Conservation (phyloP, 2,329 filamentous ascomycete genomes). For the Eutypa lata region DNA sequence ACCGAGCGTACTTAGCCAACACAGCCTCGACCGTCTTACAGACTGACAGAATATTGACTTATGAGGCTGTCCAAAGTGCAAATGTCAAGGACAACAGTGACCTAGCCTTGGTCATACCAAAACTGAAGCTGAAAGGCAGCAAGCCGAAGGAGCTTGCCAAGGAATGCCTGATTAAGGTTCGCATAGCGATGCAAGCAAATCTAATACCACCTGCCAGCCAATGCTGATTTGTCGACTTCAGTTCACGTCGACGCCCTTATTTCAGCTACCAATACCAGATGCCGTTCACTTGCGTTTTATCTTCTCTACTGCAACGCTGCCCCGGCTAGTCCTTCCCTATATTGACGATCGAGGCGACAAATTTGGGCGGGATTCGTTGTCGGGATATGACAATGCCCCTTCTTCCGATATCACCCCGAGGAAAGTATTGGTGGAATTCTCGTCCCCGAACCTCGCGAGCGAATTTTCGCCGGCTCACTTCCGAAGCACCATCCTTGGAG, state of each 20-base stretch:
- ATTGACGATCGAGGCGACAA: slow-evolving; percentile 53
- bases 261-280: slow-evolving; percentile 51
- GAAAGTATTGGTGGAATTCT: slow-evolving; percentile 66
- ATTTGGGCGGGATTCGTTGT: slow-evolving; percentile 58
- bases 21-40: slow-evolving; percentile 14
- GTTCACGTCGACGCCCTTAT: slow-evolving; percentile 56
- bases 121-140: slow-evolving; percentile 21
- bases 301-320: slow-evolving; percentile 57
- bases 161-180: slow-evolving; percentile 16
- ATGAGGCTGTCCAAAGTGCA: slow-evolving; percentile 28
- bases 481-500: slow-evolving; percentile 67
- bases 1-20: slow-evolving; percentile 24
- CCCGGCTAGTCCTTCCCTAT: slow-evolving; percentile 54
- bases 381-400: slow-evolving; percentile 16
- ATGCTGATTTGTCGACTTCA: slow-evolving; percentile 18
- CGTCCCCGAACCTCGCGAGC: slow-evolving; percentile 70
- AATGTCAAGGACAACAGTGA: slow-evolving; percentile 26
- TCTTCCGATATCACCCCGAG: slow-evolving; percentile 23
- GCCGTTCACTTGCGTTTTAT: slow-evolving; percentile 64
- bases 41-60: slow-evolving; percentile 20
- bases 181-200: neutral
- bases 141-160: slow-evolving; percentile 13
- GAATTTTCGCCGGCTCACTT: slow-evolving; percentile 70
- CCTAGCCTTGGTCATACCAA: slow-evolving; percentile 27
- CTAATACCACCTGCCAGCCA: neutral